Conservation (phyloP, 768 basidiomycete genomes). For the Pisolithus tinctorius region DNA sequence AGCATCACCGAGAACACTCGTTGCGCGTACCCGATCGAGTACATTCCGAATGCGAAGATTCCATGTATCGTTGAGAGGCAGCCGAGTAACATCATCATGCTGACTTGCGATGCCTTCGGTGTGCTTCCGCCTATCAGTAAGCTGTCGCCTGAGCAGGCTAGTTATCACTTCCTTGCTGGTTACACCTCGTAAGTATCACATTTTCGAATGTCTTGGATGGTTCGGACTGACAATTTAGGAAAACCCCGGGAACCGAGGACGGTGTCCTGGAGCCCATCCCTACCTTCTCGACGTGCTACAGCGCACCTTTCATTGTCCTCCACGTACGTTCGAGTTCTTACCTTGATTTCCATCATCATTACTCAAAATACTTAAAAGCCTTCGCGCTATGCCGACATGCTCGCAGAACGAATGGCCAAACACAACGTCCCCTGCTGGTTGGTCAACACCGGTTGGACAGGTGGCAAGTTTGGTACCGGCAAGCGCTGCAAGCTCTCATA, state of each 20-base stretch:
- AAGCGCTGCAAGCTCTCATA: conserved; percentile 95
- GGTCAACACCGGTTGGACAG: conserved; percentile 98
- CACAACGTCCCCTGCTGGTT: conserved; percentile 93
- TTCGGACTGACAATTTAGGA: conserved; percentile 37
- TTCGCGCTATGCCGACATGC: conserved; percentile 93
- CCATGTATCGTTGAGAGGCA: conserved; percentile 84
- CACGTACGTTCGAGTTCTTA: conserved; percentile 46
- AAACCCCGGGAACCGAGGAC: conserved; percentile 99
- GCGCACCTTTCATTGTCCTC: conserved; percentile 98
- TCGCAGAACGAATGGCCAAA: conserved; percentile 88
- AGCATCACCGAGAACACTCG: conserved; percentile 99
- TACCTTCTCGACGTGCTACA: conserved; percentile 99
- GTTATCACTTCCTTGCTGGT: conserved; percentile 95
- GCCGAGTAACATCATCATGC: conserved; percentile 93
- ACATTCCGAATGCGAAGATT: conserved; percentile 90
- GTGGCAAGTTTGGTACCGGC: conserved; percentile 88
- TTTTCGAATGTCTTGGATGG: not conserved
- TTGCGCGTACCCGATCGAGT: conserved; percentile 98
- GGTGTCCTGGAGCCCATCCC: conserved; percentile 97
- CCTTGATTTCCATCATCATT: not conserved
- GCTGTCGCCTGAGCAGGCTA: conserved; percentile 89
- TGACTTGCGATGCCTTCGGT: conserved; percentile 97
- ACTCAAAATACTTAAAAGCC: conserved; percentile 41
- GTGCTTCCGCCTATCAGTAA: conserved; percentile 94
- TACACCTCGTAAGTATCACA: conserved; percentile 70